Conservation (phyloP, 345 rosid genomes). For the Euphorbia peplus region DNA sequence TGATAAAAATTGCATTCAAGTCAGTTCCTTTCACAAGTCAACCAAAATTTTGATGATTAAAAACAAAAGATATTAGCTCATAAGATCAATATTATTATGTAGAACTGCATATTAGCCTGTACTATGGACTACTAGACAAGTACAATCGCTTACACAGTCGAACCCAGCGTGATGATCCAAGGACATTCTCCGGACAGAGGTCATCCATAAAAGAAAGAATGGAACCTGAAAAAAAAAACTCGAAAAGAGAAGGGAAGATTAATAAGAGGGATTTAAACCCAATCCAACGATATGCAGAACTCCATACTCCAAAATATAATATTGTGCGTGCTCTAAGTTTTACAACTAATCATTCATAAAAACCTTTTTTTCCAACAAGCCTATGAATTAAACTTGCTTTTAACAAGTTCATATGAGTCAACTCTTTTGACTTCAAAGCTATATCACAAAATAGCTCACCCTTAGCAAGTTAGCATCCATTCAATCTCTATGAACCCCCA, state of each 20-base stretch:
- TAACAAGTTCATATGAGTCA: not conserved
- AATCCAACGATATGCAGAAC: not conserved
- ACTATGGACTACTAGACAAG: constrained; percentile 5
- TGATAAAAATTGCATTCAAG: too few species aligned
- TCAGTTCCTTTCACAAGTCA: constrained; percentile 1
- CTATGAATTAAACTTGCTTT: not conserved
- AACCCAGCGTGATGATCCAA: constrained; percentile 79
- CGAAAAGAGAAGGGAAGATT: not conserved
- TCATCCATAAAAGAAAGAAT: constrained; percentile 76
- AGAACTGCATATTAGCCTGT: not conserved
- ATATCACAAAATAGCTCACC: not conserved
- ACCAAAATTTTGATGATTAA: not conserved
- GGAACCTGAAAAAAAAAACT: constrained; percentile 52
- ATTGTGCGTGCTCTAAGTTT: not conserved
- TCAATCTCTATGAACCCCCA: not conserved
- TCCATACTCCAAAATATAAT: not conserved
- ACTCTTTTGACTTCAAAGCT: not conserved
- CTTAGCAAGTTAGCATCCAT: not conserved
- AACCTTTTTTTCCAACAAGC: not conserved
- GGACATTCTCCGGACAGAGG: constrained; percentile 77
- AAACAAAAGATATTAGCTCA: not conserved
- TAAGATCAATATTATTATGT: not conserved
- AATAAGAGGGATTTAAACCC: not conserved
- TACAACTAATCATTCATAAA: not conserved
- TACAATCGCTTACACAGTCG: constrained; percentile 57